A percentile compares a stretch with the other conserved stretches of the same genome.
These are phyloP conservation scores for Suillus weaverae DNA, from an alignment of 768 basidiomycete species.

Conservation along the genomic window DNA sequence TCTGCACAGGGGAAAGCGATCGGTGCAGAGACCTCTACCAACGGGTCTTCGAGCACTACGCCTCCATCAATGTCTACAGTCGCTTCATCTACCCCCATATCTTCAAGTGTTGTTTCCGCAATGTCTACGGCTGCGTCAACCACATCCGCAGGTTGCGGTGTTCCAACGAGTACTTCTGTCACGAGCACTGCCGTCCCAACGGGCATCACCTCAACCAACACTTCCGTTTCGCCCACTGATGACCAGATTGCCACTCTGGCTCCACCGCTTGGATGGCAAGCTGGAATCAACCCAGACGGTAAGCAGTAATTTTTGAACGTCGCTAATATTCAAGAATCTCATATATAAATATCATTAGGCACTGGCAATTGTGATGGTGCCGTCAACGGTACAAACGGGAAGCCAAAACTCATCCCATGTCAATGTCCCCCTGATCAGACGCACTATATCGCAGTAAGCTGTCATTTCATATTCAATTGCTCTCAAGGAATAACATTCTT, in stretches of 20 bases:
- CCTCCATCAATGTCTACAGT: neutral
- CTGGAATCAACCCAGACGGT: slow-evolving; percentile 63
- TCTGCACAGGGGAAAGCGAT: slow-evolving; percentile 36
- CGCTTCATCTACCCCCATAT: neutral
- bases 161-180: neutral
- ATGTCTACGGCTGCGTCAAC: neutral
- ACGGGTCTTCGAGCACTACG: slow-evolving; percentile 2
- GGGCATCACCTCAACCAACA: neutral
- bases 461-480: neutral
- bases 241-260: slow-evolving; percentile 44
- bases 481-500: neutral
- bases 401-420: slow-evolving; percentile 36
- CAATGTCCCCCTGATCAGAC: slow-evolving; percentile 33
- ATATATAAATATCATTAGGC: slow-evolving; percentile 17
- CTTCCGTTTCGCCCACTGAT: slow-evolving; percentile 20
- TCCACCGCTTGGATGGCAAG: slow-evolving; percentile 53
- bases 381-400: slow-evolving; percentile 30
- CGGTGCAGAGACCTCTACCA: slow-evolving; percentile 14
- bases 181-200: slow-evolving; percentile 4
- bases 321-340: neutral
- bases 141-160: slow-evolving; percentile 5
- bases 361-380: slow-evolving; percentile 41
- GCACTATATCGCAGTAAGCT: slow-evolving; percentile 26
- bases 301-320: slow-evolving; percentile 22
- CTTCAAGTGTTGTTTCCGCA: neutral